A percentile compares a stretch with the other conserved stretches of the same genome.
phyloP scores from a whole-genome alignment of 352 stramenopile genomes.

The Peronospora tabacina region DNA sequence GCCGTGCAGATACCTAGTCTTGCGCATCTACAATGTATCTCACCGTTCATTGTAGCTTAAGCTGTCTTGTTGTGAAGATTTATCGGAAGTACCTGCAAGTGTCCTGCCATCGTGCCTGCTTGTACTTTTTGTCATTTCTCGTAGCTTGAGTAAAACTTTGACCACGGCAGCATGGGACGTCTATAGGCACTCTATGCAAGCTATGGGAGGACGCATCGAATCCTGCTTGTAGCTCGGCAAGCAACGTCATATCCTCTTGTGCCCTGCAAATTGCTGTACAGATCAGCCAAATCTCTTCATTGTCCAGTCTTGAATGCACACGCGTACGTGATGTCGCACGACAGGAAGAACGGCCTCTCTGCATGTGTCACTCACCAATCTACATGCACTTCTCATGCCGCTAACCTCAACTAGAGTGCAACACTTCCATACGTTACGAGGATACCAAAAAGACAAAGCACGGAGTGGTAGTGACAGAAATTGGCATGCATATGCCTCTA shows the following conservation, averaged over 20 bases:
- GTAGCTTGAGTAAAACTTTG: no score
- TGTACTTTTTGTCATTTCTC: no score
- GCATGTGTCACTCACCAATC: no score
- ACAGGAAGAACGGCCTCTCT: no score
- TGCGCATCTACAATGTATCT: neutral
- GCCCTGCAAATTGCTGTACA: neutral
- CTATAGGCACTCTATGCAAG: slow-evolving; percentile 1
- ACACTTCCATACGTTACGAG: slow-evolving; percentile 1
- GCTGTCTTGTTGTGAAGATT: neutral
- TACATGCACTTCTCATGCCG: no score
- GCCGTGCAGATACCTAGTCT: neutral
- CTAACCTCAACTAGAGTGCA: no score
- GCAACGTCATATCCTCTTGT: neutral
- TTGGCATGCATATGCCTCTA: slow-evolving; percentile 28
- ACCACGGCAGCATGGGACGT: neutral
- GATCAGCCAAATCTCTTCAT: no score
- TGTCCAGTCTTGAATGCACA: no score
- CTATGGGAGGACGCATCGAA: slow-evolving; percentile 4
- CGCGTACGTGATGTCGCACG: slow-evolving; percentile 13
- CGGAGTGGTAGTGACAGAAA: slow-evolving; percentile 14
- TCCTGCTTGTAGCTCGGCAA: slow-evolving; percentile 9
- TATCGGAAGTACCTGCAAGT: no score
- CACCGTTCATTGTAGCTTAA: neutral
- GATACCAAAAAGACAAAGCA: slow-evolving; percentile 1
- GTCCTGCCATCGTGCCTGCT: no score